Conservation (phyloP, 495 filamentous ascomycete genomes). For the Penicillium salamii region DNA sequence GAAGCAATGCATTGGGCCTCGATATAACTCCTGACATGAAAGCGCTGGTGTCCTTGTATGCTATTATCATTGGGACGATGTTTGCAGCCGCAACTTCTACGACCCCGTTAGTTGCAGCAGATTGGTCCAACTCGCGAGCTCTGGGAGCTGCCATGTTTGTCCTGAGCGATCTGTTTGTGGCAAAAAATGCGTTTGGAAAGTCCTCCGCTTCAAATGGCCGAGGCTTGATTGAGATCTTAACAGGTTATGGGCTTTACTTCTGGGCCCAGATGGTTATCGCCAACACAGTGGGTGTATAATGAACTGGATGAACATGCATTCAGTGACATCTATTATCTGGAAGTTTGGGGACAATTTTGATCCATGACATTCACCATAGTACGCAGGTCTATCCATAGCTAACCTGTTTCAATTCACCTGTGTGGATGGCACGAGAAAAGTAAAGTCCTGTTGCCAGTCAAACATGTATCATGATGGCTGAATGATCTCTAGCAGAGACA, state of each 20-base stretch:
- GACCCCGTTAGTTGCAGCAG: background rate
- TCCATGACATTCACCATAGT: no score
- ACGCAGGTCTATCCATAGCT: no score
- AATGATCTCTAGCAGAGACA: no score
- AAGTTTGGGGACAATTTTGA: no score
- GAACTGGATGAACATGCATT: no score
- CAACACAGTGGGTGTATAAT: no score
- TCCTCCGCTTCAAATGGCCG: background rate
- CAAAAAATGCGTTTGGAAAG: slow-evolving; percentile 14
- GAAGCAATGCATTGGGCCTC: slow-evolving; percentile 12
- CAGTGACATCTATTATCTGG: no score
- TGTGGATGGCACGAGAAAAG: no score
- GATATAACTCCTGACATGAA: slow-evolving; percentile 14
- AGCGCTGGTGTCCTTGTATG: slow-evolving; percentile 14
- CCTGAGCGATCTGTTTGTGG: slow-evolving; percentile 13
- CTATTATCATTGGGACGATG: slow-evolving; percentile 15
- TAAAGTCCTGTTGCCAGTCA: no score
- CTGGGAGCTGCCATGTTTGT: slow-evolving; percentile 15
- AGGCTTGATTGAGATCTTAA: background rate
- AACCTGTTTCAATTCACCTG: no score
- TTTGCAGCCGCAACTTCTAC: slow-evolving; percentile 18
- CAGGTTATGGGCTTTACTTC: slow-evolving; percentile 15
- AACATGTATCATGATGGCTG: no score
- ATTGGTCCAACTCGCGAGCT: slow-evolving; percentile 7
- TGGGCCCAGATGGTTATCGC: slow-evolving; percentile 16